Base-by-base conservation (phyloP, 2,329 filamentous ascomycete genomes). In the Xylaria sp. region DNA sequence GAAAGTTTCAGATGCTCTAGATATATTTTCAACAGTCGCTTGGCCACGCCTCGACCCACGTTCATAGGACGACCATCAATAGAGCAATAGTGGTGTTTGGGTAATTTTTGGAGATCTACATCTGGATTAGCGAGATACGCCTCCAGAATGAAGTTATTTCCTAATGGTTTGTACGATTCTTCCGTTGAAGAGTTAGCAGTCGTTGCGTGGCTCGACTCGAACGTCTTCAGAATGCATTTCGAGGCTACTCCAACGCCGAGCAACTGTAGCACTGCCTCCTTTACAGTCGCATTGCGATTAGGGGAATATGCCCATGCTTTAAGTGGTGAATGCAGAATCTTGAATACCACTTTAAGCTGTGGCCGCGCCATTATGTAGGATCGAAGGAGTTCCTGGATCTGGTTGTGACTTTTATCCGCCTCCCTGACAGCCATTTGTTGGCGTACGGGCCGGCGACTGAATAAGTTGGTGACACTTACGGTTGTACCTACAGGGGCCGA, bases 401-500 rank as follows among this genome's bases (percentile, higher is more conserved):
- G 85, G 2, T 77, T 74, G 5, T 91, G 72, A 0, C 78, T 82
- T 71, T 86, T 90, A 2, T 79, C 69, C 2, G 83, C 79, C n/a
- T 86, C 81, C 70, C 87, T 89, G 33, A 86, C 66, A 12, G 83
- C 80, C 4, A 80, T 75, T 68, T 88, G 83, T 66, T 83, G 84
- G 35, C 91, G 84, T 7, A 92, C 89, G 0, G 89, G 89, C 19
- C 90, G 73, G 17, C 76, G 75, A 4, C 81, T 77, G 70, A 92
- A 87, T 35, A 93, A 80, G 23, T 84, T 80, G 4, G 79, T 78
- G 15, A 88, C 82, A 52, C 80, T 82, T 33, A 93, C 83, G 1
- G 87, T 89, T 0, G 90, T 93, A 23, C 91, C 91, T n/a, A 88
- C 77, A 0, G 87, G 84, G 51, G 86, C 83, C 4, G 85, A 81